Base-by-base conservation (phyloP, 1,284 basidiomycete genomes). In the Cryptococcus amylolentus region DNA sequence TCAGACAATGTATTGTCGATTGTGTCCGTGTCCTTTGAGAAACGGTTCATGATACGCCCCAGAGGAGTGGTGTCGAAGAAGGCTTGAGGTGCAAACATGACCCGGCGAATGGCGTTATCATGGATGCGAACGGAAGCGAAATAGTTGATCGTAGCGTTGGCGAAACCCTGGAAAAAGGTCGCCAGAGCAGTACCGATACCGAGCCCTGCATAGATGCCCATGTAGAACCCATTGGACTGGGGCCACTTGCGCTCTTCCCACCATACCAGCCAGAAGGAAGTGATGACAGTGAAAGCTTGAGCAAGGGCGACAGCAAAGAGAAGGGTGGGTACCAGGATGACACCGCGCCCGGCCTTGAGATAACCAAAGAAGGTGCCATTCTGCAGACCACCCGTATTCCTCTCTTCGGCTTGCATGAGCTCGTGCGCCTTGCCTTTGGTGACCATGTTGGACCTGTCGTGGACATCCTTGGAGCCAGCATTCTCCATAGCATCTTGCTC, bases 31-130 rank as follows among this genome's bases (percentile, higher is more conserved):
- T 94, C 83, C 75, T 79, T 74, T 14, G 64, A 59, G 57, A 74
- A 71, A 31, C 73, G 62, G 55, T 72, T 70, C 66, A 72, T 69
- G 63, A 95, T 91, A 20, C 92, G 86, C 13, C 93, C 92, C 13
- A 93, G 80, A 7, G 92, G 92, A 0, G 89, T 92, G 0, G 89
- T 91, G 70, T 94, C 91, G 68, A 91, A 93, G 80, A 91, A 92
- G 5, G 84, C 84, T 85, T 91, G 91, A 0, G 90, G 90, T 0
- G 88, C 86, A 63, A 84, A 81, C 68, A 82, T 82, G 42, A 90
- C 81, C 31, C 85, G 81, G 5, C 78, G 73, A 55, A 88, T 84
- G 1, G 87, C 84, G 44, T 72, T 75, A 16, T 72, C 66, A 64
- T 86, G 84, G 31, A 87, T 71, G 5, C 68, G 65, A 50, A 79